Conservation (phyloP, 1,284 basidiomycete genomes). For the Tetrapyrgos nigripes region DNA sequence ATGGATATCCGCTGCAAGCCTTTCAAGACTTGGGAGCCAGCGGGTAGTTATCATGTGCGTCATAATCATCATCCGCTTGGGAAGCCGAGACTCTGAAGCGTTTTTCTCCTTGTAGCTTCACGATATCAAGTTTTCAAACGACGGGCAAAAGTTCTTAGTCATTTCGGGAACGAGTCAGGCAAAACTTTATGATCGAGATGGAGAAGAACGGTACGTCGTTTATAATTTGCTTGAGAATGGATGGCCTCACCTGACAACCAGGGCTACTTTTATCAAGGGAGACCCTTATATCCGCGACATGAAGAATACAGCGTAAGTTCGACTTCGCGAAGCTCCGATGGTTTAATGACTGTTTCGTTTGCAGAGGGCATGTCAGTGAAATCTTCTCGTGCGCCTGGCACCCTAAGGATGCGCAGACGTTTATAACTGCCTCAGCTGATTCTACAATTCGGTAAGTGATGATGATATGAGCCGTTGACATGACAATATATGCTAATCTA, state of each 20-base stretch:
- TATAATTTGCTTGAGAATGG: conserved; percentile 27
- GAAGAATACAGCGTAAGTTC: conserved; percentile 88
- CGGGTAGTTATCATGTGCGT: conserved; percentile 90
- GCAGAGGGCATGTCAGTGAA: conserved; percentile 93
- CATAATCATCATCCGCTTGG: conserved; percentile 13
- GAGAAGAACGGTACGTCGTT: conserved; percentile 82
- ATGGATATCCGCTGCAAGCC: conserved; percentile 92
- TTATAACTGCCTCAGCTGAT: conserved; percentile 95
- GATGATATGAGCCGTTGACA: conserved; percentile 7
- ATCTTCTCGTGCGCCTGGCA: conserved; percentile 92
- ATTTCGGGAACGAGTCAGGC: conserved; percentile 90
- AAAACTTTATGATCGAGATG: conserved; percentile 89
- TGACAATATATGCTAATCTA: conserved; percentile 10
- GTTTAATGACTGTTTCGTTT: conserved; percentile 7
- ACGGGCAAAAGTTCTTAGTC: conserved; percentile 85
- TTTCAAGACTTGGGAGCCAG: conserved; percentile 95
- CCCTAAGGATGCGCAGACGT: conserved; percentile 81
- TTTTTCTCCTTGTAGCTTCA: conserved; percentile 66
- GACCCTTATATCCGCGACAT: conserved; percentile 99
- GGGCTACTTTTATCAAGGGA: conserved; percentile 90
- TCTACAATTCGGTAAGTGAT: conserved; percentile 84
- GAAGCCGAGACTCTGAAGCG: conserved; percentile 15
- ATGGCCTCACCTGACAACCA: conserved; percentile 60
- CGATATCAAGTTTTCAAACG: conserved; percentile 87
- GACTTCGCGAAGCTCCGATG: conserved; percentile 4